Base-by-base conservation (phyloP, 2,329 filamentous ascomycete genomes). In the Epichloe glyceriae region DNA sequence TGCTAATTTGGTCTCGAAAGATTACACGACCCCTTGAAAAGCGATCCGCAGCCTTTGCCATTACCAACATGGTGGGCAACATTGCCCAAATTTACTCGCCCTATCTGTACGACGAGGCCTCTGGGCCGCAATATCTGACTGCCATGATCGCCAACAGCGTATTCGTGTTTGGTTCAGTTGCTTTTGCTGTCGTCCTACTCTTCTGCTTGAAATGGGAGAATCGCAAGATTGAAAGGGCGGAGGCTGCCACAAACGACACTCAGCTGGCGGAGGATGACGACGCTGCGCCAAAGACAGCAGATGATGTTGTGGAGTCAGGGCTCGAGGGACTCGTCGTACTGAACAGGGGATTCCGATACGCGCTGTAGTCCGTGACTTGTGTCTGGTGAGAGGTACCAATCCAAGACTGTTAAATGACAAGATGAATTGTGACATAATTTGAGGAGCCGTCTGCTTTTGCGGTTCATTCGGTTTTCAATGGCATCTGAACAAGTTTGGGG, bases 81-180 rank as follows among this genome's bases (percentile, higher is more conserved):
- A 30, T 52, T 12, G 50, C 50, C 35, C 50, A 52, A 37, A 40
- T 52, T 22, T 52, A 52, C 46, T 52, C 50, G 17, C 50, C 50
- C 5, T 49, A 52, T 15, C 41, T 52, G 33, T 52, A 52, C 35
- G 22, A 34, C 8, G 39, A 46, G 44, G 45, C 50, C 3, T 49
- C 46, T 15, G 50, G 46, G 11, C 50, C 46, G 17, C 50, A 49
- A 19, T 52, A 52, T 26, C 35, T 52, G 35, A 46, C 50, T 10
- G 50, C 50, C 46, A 52, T 52, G 50, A 49, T 52, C 33, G 34
- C 50, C 50, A 52, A 52, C 34, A 37, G 46, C 46, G 46, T 37
- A 4, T 52, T 52, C n/a, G 41, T 46, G 3, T 49, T 49, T 19
- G 40, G 19, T 17, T 48, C 50, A 8, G 46, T 52, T 4, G 50